Percentiles rank a stretch among this genome's conserved stretches.
Conservation (phyloP, 73 alveolate genomes). For the Effrenium voratum region DNA sequence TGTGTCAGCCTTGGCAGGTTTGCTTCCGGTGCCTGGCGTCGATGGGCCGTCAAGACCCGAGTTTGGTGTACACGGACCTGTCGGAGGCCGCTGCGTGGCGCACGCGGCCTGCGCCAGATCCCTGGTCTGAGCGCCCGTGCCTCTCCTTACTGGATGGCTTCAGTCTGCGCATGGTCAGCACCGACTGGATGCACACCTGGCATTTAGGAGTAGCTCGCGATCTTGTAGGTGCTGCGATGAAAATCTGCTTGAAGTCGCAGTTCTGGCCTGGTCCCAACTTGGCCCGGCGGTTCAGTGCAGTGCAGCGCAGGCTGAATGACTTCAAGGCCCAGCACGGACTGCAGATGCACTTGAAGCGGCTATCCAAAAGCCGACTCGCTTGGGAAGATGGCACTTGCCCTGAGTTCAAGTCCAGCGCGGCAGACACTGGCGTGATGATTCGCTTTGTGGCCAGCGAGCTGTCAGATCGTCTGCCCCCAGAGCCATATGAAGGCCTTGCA, state of each 20-base stretch:
- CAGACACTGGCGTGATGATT: neutral
- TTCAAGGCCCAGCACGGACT: neutral
- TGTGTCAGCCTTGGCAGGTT: neutral
- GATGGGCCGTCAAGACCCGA: neutral
- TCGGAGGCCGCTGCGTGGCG: no score
- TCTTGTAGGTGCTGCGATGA: neutral
- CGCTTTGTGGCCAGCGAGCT: neutral
- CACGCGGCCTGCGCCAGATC: neutral
- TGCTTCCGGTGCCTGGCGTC: neutral
- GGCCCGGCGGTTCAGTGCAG: neutral
- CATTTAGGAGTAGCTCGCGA: neutral
- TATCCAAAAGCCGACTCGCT: neutral
- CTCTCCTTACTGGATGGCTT: neutral
- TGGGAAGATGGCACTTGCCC: neutral
- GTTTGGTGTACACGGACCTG: no score
- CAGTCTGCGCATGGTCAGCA: neutral
- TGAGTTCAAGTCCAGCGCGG: neutral
- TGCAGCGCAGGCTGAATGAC: neutral
- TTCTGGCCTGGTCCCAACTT: neutral
- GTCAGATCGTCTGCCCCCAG: neutral
- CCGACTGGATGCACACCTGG: neutral
- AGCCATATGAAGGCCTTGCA: neutral
- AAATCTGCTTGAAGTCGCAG: neutral
- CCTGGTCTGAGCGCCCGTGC: neutral
- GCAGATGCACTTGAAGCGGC: neutral